Evolutionary conservation across 257 asterid species (phyloP), one percentile per base, ranked within the genome.

Genomic region (Dorcoceras hygrometricum): DNA sequence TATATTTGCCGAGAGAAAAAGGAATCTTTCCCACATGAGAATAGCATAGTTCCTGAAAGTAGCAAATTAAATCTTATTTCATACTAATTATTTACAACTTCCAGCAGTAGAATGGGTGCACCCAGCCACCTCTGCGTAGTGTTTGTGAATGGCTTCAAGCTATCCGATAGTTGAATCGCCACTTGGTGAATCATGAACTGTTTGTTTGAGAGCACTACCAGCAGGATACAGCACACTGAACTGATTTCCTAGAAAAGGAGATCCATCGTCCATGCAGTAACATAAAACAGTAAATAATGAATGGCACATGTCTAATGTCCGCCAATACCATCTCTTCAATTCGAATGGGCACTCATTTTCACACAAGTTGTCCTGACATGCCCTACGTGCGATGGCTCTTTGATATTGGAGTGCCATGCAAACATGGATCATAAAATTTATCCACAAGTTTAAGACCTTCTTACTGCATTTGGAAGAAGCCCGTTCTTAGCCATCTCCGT

Each of bases 401-500:
- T 43, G 19, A 3, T 14, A 43, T 12, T 4, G 51, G 51, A 12
- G 19, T 43, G 12, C 51, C 6, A 43, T 43, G 48, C n/a, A 14
- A 43, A 43, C 51, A 36, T 19, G 0, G 28, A 62, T 28, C 62
- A 10, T n/a, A 50, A n/a, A 36, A 9, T 39, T 39, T 24, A 59
- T 66, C 69, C 59, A 64, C 65, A 24, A 56, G 58, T 72, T 72
- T 80, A 80, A 57, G 72, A 63, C 67, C 79, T 79, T 75, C 73
- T 77, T 26, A 68, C 75, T 62, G 87, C 87, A 71, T 84, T 76
- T 0, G 96, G 98, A 76, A 89, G 95, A 77, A 89, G 91, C 57
- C 98, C 96, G 62, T 89, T 95, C 77, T 80, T 87, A 26, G 86
- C 92, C 98, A 91, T 89, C 56, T 85, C 92, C 14, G 78, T 65